Evolutionary conservation across 257 asterid genomes (phyloP), one percentile per base, ranked within the genome.

Genomic region (Solanum appendiculatum): DNA sequence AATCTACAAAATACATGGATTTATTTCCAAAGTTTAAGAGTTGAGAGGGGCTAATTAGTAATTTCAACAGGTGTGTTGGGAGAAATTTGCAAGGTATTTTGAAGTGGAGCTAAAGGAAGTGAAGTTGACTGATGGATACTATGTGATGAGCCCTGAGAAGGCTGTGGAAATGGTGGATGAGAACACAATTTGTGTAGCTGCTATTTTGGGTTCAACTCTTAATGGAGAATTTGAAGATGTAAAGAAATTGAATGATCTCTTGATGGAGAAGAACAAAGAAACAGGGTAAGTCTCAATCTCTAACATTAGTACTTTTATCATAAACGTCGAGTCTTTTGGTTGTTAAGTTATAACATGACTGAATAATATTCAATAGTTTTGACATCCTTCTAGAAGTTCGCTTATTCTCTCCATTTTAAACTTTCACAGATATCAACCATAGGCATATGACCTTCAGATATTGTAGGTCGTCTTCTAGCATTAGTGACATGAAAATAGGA

Each of bases 221-320:
- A 95, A 95, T 23, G 99, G 99, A 15, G 99, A 96, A 88, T 96
- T 96, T 72, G 99, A 96, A 89, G 99, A 96, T 88, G 99, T 96
- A 36, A 94, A 96, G 88, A 93, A 88, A 20, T 90, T 96, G 89
- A 95, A 95, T 56, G 97, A 96, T 37, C 98, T 95, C 63, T 89
- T 96, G 86, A 20, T 89, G 8, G 93, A 93, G 74, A 96, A 95
- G 89, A 96, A 96, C 66, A 90, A 91, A 72, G 54, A 91, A 88
- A 96, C 99, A 1, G 99, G 98, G 98, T 93, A 91, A 0, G 88
- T 29, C 54, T n/a, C 18, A 25, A 25, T 84, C 48, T 83, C 46
- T 64, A 46, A 46, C 21, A 82, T 80, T 78, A 46, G 1, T 33
- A 14, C 23, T 29, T 68, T 6, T 3, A 75, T 21, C 9, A 33